phyloP scores from a whole-genome alignment of 306 rosid genomes.

The Medicago arabica region DNA sequence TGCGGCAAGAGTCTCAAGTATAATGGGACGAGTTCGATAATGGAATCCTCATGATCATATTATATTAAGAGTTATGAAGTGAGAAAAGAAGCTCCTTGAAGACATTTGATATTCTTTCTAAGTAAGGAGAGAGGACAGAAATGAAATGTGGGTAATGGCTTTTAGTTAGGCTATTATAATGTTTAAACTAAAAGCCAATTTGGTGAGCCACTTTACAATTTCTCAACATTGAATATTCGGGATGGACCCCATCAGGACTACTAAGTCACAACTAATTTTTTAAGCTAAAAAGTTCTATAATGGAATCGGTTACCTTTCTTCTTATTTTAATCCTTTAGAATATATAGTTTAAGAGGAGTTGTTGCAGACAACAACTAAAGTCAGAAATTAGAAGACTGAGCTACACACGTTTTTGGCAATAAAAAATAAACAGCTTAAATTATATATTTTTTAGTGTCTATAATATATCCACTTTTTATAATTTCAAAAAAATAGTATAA shows the following conservation, averaged over 20 bases:
- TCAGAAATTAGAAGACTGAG: conserved; percentile 35
- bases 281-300: conserved; percentile 11
- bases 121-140: conserved; percentile 18
- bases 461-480: too few species aligned
- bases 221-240: conserved; percentile 36
- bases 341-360: conserved; percentile 41
- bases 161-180: conserved; percentile 10
- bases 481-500: too few species aligned
- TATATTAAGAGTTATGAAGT: too few species aligned
- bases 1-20: not conserved
- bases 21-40: not conserved
- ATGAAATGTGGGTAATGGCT: not conserved
- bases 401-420: not conserved
- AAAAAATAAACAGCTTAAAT: too few species aligned
- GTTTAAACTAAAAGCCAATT: conserved; percentile 44
- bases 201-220: conserved; percentile 57
- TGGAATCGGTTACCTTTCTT: conserved; percentile 23
- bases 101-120: not conserved
- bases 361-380: conserved; percentile 33
- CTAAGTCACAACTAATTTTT: conserved; percentile 43
- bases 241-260: conserved; percentile 32
- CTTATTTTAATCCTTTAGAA: conserved; percentile 27
- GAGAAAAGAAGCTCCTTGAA: too few species aligned
- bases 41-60: too few species aligned
- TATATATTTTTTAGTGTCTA: too few species aligned